Evolutionary conservation across 257 asterid genomes (phyloP), one percentile per base, ranked within the genome.

Genomic region (Salvia miltiorrhiza): DNA sequence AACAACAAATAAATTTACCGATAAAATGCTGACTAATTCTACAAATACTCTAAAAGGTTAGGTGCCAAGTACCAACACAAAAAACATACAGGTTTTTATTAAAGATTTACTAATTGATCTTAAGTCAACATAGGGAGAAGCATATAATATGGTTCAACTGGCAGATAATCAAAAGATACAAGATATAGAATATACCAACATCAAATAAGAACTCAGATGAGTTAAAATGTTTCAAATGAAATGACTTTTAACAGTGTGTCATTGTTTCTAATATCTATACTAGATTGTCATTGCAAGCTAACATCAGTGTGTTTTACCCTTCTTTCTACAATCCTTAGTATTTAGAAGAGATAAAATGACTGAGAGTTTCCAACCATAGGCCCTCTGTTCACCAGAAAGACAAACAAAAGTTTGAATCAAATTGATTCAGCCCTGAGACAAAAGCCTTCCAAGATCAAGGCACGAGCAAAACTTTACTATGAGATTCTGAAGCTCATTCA

Each of bases 1-100:
- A 79, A 57, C 44, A 76, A 79, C 43, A 48, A 74, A 72, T 39
- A 56, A 79, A 35, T 64, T 62, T 61, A 69, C 32, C 33, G 33
- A 60, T 41, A 65, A 30, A 75, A 62, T 50, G 68, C 44, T 4
- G 53, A 43, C 44, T 48, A 65, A 44, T 57, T 32, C 39, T 62
- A 48, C 16, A 64, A 63, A 49, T 32, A 66, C 62, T 66, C 56
- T 20, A 54, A 65, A 30, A 43, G 32, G 47, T 59, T 45, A 17
- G 60, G n/a, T n/a, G n/a, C n/a, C n/a, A n/a, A n/a, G n/a, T 23
- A 58, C 35, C 59, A 24, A 69, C 24, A 59, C 14, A 48, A 47
- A 63, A 63, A 24, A n/a, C n/a, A 41, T 19, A 16, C 61, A 66
- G 21, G 9, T 7, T 40, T 40, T 21, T 3, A 10, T 28, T 47